Percentiles rank a stretch among this genome's conserved stretches.
Conservation (phyloP, 805 yeast genomes). For the Suhomyces xylopsoci region DNA sequence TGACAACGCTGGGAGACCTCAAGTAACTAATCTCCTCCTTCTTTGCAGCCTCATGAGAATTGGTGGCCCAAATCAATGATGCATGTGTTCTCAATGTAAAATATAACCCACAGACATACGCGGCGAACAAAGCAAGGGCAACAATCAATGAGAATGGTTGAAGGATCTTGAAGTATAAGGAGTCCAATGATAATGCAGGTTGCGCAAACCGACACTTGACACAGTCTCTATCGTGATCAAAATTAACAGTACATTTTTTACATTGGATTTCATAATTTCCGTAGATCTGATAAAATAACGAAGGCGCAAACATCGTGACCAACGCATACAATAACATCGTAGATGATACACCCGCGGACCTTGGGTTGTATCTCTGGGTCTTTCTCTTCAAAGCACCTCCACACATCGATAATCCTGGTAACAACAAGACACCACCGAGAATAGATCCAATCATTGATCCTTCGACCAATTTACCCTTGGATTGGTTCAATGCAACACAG, state of each 20-base stretch:
- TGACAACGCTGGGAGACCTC: constrained; percentile 38
- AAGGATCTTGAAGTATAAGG: constrained; percentile 62
- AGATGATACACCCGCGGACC: constrained; percentile 94
- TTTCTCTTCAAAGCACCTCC: constrained; percentile 92
- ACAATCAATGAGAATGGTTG: constrained; percentile 81
- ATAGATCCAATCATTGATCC: constrained; percentile 95
- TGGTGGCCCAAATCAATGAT: constrained; percentile 85
- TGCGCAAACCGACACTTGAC: constrained; percentile 73
- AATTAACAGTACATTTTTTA: constrained; percentile 41
- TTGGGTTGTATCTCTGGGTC: constrained; percentile 93
- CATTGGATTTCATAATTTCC: constrained; percentile 83
- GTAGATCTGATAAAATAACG: constrained; percentile 82
- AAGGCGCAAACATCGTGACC: constrained; percentile 89
- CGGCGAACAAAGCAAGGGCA: constrained; percentile 74
- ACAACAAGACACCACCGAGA: constrained; percentile 82
- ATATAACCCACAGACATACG: constrained; percentile 85
- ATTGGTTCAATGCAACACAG: constrained; percentile 83
- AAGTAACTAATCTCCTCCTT: constrained; percentile 17
- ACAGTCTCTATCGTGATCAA: constrained; percentile 42
- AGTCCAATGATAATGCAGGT: constrained; percentile 69
- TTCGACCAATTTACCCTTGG: constrained; percentile 86
- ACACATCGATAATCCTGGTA: constrained; percentile 96
- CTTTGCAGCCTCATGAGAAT: constrained; percentile 32
- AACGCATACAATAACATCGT: constrained; percentile 92
- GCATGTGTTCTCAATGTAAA: constrained; percentile 96